Evolutionary conservation across 176 grass and related monocot species (phyloP), one percentile per base, ranked within the genome.

Genomic region (Triticum aestivum): DNA sequence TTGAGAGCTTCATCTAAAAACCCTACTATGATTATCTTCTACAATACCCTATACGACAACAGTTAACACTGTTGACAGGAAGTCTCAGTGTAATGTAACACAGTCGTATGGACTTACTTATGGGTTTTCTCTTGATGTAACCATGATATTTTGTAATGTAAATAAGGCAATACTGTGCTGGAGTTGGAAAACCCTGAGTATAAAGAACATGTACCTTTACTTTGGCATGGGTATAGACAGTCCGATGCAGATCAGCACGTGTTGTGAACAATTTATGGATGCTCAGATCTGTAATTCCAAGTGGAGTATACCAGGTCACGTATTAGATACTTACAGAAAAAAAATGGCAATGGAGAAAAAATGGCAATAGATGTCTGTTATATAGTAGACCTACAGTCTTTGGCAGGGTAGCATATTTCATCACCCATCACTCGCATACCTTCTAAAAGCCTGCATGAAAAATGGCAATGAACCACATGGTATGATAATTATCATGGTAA

Each of bases 401-500:
- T 98, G 51, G 96, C 91, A 29, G 96, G 96, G 65, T 98, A 98
- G 82, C 96, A 98, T 87, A 98, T 98, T 88, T 98, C 96, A 67
- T 95, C 84, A 65, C 85, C 91, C 84, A 98, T 94, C 61, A 98
- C 93, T 75, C 91, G 84, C 96, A 98, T 98, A 39, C 82, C 83
- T 73, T 98, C 86, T 41, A 92, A 87, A 10, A 95, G 79, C 82
- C 93, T 98, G 79, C 33, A 89, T 21, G 12, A 63, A 71, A 42
- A 71, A 41, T 14, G 37, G 39, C 13, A 79, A 83, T 15, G n/a
- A 47, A 75, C 17, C 54, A 8, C 54, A 61, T 15, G 32, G 5
- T 24, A 62, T 24, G 10, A 39, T 14, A 62, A 15, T 61, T 13
- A 79, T 11, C 1, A 12, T 65, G n/a, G 37, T 7, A 32, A 26